Evolutionary conservation across 2,329 filamentous ascomycete species (phyloP).

Genomic region (Diaporthe aspalathi): DNA sequence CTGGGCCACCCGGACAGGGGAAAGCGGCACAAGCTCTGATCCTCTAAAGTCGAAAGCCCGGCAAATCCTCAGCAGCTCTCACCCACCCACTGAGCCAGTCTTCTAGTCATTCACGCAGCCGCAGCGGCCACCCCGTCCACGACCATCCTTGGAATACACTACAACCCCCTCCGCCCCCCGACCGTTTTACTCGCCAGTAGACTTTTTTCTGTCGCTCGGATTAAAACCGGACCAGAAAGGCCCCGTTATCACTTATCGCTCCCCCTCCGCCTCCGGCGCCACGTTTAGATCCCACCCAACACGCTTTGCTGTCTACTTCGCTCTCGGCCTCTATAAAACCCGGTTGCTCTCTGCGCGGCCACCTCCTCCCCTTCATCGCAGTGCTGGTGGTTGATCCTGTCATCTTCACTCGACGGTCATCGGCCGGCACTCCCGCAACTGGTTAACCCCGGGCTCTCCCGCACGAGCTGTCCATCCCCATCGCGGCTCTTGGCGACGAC

Average conservation of each 20-base stretch:
- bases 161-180: not conserved
- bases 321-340: conserved; percentile 10
- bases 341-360: not conserved
- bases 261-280: conserved; percentile 27
- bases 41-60: conserved; percentile 16
- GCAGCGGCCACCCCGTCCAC: not conserved
- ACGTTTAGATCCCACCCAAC: conserved; percentile 29
- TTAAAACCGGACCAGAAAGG: conserved; percentile 31
- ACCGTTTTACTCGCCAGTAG: not conserved
- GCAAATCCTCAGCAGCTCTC: conserved; percentile 2
- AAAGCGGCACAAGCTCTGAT: not conserved
- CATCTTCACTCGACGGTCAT: conserved; percentile 29
- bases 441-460: not conserved
- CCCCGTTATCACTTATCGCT: conserved; percentile 35
- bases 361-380: not conserved
- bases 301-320: conserved; percentile 30
- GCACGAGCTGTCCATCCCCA: conserved; percentile 3
- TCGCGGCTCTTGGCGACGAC: not conserved
- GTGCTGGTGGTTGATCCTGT: conserved; percentile 30
- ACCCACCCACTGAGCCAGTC: no score
- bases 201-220: conserved; percentile 25
- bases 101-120: not conserved
- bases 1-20: conserved; percentile 2
- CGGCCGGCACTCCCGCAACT: conserved; percentile 10
- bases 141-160: no score